Evolutionary conservation across 768 basidiomycete species (phyloP), one percentile per base, ranked within the genome.

Genomic region (Mycena polygramma): DNA sequence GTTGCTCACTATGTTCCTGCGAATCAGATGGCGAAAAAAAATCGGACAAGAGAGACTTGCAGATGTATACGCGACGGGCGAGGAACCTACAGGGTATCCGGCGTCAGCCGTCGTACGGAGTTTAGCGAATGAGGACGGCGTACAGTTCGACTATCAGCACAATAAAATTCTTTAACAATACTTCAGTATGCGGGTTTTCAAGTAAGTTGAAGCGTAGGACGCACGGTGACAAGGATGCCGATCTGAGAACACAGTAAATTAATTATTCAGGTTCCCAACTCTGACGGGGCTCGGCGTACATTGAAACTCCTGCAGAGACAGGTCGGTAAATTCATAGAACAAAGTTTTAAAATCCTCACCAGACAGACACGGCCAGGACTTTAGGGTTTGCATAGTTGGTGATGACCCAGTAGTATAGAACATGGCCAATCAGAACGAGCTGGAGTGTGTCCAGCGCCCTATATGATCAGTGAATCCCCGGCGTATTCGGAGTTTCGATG

Each of bases 381-480:
- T 52, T 2, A 2, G 79, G 75, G 62, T 82, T 80, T 37, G 61
- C 75, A 57, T 77, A 82, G 49, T 80, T 83, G 17, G 73, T 75
- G 6, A 84, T 77, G 46, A 81, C 62, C 74, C 82, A 84, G 71
- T 75, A 79, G 70, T 84, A 83, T 19, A 83, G 45, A 36, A 74
- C 74, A 63, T 83, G 80, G 4, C 80, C 77, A 30, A 81, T 71
- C 19, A 83, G 74, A 0, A 76, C 77, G 26, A 83, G 70, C 41
- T 83, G 82, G 20, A 81, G 58, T 11, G 78, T 78, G 70, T 83
- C 82, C 17, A 83, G 74, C 7, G 78, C 24, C 83, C 83, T 84
- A 48, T 36, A 24, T 0, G 17, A 62, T 39, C 52, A 20, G 14
- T 58, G n/a, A 36, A 36, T 48, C 19, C 20, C 10, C n/a, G 37